These are phyloP conservation scores for Quercus bicolor DNA, from an alignment of 306 rosid genomes.

Conservation along the genomic window DNA sequence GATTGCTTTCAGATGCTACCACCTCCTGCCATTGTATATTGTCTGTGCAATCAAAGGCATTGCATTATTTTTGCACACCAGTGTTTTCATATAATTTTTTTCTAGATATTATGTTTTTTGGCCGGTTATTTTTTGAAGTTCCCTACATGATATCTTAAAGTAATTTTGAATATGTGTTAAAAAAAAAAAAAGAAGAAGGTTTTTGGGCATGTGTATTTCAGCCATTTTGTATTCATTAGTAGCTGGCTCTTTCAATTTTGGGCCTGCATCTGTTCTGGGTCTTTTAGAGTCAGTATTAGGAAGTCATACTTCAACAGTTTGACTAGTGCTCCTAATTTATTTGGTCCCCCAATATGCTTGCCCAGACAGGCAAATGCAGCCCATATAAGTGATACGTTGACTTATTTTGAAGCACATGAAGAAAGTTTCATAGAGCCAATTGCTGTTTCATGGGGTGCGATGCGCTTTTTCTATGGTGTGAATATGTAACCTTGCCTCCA, in stretches of 20 bases:
- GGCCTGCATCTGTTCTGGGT: not conserved
- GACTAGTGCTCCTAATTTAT: not conserved
- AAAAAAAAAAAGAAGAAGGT: not conserved
- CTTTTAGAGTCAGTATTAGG: not conserved
- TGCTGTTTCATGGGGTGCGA: not conserved
- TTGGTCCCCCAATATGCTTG: no score
- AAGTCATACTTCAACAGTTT: not conserved
- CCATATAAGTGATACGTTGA: not conserved
- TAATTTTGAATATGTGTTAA: not conserved
- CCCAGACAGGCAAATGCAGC: not conserved
- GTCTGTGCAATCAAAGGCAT: not conserved
- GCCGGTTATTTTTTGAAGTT: not conserved
- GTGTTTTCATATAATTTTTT: not conserved
- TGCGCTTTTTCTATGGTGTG: not conserved
- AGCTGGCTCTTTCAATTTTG: not conserved
- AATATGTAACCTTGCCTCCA: not conserved
- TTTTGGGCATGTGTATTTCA: not conserved
- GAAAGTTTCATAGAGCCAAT: not conserved
- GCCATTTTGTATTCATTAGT: no score
- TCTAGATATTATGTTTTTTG: not conserved
- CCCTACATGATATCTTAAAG: not conserved
- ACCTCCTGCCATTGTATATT: not conserved
- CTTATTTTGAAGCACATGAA: not conserved
- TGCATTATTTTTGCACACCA: not conserved
- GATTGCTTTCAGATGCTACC: conserved; percentile 4